phyloP scores from a whole-genome alignment of 225 moss, liverwort and hornwort species.

The Asterella californica region DNA sequence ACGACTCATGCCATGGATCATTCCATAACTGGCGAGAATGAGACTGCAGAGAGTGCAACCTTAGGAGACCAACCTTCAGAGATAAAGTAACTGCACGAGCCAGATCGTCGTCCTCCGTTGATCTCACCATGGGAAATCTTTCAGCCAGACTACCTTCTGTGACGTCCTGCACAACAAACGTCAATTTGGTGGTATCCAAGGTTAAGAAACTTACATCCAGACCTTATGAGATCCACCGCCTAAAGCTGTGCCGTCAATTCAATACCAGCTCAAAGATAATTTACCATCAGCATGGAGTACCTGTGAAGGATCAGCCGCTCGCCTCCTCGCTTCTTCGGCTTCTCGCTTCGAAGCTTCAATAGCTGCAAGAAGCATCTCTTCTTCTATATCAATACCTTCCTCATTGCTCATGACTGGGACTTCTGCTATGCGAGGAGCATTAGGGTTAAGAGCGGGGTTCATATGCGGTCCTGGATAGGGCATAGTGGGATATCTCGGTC shows the following conservation, averaged over 20 bases:
- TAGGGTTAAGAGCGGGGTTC: conserved; percentile 43
- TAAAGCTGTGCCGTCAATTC: too few relatives aligned
- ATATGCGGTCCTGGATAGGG: conserved; percentile 31
- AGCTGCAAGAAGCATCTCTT: conserved; percentile 62
- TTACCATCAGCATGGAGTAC: conserved; percentile 13
- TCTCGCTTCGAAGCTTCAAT: conserved; percentile 58
- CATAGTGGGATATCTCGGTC: conserved; percentile 27
- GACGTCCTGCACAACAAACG: conserved; percentile 27
- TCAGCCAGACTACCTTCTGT: conserved; percentile 23
- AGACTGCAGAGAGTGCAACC: background rate
- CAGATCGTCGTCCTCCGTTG: conserved; percentile 57
- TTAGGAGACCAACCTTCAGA: conserved; percentile 41
- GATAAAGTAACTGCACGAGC: conserved; percentile 61
- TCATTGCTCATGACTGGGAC: conserved; percentile 44
- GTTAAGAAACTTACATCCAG: background rate
- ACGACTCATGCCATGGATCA: background rate
- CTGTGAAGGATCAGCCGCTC: conserved; percentile 34
- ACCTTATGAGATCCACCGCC: background rate
- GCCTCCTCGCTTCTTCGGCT: conserved; percentile 43
- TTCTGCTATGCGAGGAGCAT: conserved; percentile 55
- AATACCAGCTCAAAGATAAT: background rate
- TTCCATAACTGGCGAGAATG: conserved; percentile 7
- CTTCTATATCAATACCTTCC: conserved; percentile 49
- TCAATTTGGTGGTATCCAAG: conserved; percentile 2
- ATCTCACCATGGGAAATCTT: conserved; percentile 23